phyloP scores from a whole-genome alignment of 768 basidiomycete genomes.

The Symmetrospora coprosmae region DNA sequence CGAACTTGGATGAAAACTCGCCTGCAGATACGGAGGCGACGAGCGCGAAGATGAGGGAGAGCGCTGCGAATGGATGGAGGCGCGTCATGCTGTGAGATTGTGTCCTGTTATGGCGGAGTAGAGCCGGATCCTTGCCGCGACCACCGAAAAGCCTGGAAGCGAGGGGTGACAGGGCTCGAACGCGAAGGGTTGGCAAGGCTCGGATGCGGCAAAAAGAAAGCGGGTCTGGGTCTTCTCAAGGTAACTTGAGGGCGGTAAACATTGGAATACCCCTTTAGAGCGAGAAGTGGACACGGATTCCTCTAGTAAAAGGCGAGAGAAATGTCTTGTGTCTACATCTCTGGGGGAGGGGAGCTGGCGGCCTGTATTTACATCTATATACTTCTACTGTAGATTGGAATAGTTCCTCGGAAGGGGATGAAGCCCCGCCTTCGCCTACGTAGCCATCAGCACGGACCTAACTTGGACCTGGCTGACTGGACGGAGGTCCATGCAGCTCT shows the following conservation, averaged over 20 bases:
- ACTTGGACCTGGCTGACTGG: too few species aligned
- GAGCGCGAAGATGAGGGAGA: conserved; percentile 15
- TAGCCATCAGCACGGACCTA: too few species aligned
- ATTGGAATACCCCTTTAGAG: conserved; percentile 15
- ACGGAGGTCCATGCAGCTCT: too few species aligned
- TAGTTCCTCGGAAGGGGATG: too few species aligned
- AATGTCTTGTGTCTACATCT: too few species aligned
- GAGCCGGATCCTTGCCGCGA: not conserved
- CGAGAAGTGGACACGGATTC: conserved; percentile 8
- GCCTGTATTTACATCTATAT: too few species aligned
- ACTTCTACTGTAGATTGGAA: too few species aligned
- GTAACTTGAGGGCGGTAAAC: conserved; percentile 9
- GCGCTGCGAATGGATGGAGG: not conserved
- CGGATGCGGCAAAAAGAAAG: not conserved
- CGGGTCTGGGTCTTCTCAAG: not conserved
- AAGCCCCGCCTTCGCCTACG: too few species aligned
- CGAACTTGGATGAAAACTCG: conserved; percentile 23
- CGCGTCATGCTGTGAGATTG: not conserved
- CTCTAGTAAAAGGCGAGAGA: conserved; percentile 17
- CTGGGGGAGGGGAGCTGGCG: too few species aligned
- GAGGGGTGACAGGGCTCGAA: not conserved
- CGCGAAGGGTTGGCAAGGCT: not conserved
- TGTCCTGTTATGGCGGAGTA: not conserved
- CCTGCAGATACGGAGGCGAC: conserved; percentile 17
- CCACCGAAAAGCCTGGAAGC: not conserved